A percentile compares a stretch with the other conserved stretches of the same genome.
Conservation (phyloP, 306 rosid genomes). For the Castanea sativa region DNA sequence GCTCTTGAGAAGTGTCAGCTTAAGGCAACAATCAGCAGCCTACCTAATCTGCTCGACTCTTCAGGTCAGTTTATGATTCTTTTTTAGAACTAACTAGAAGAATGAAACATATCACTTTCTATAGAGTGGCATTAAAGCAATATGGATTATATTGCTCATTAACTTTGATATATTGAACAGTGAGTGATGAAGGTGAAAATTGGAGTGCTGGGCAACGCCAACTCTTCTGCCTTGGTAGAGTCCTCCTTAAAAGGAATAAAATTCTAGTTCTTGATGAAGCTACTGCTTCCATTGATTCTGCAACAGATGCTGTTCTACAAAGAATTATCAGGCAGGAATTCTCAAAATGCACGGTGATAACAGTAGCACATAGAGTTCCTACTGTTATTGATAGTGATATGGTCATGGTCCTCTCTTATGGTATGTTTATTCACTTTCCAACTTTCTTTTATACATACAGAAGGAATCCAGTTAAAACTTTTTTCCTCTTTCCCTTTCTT, state of each 20-base stretch:
- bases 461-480: no score
- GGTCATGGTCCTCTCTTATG: slow-evolving; percentile 74
- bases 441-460: neutral
- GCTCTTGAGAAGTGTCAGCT: slow-evolving; percentile 62
- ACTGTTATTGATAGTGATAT: slow-evolving; percentile 63
- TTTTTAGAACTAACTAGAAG: neutral
- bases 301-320: slow-evolving; percentile 60
- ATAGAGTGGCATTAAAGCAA: neutral
- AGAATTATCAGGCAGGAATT: slow-evolving; percentile 49
- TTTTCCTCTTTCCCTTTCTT: no score
- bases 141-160: neutral
- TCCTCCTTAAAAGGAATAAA: slow-evolving; percentile 51
- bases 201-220: slow-evolving; percentile 75
- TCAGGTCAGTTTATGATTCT: slow-evolving; percentile 33
- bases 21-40: slow-evolving; percentile 35
- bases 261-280: slow-evolving; percentile 72
- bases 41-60: slow-evolving; percentile 46
- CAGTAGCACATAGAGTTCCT: slow-evolving; percentile 67
- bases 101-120: neutral
- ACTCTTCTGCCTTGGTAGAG: slow-evolving; percentile 63
- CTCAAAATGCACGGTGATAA: slow-evolving; percentile 51
- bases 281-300: slow-evolving; percentile 66
- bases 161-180: slow-evolving; percentile 11
- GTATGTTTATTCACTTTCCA: slow-evolving; percentile 26
- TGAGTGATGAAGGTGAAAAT: slow-evolving; percentile 66